Percentiles rank a stretch among this genome's conserved stretches.
Evolutionary conservation across 495 filamentous ascomycete genomes (phyloP).

Genomic region (Penicillium longicatenatum): DNA sequence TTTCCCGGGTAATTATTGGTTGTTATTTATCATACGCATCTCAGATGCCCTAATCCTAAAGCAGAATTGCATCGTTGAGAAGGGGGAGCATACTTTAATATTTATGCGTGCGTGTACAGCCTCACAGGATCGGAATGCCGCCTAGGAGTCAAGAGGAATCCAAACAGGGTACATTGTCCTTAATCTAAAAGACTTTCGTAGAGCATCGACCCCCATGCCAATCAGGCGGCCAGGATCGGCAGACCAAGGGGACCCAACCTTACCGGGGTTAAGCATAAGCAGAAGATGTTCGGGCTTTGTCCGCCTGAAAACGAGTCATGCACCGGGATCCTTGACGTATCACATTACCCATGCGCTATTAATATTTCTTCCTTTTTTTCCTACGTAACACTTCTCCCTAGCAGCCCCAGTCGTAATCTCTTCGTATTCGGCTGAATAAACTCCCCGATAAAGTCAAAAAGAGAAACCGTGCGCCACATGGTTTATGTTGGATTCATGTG

Average conservation of each 20-base stretch:
- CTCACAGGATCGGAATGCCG: conserved; percentile 13
- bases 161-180: conserved; percentile 12
- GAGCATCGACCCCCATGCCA: conserved; percentile 17
- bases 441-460: conserved; percentile 24
- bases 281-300: conserved; percentile 31
- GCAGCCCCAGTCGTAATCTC: conserved; percentile 5
- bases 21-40: not conserved
- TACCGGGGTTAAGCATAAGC: conserved; percentile 52
- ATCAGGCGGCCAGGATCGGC: conserved; percentile 30
- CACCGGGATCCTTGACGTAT: conserved; percentile 27
- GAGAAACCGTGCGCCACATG: conserved; percentile 30
- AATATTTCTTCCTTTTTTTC: not conserved
- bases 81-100: not conserved
- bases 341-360: conserved; percentile 18
- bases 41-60: not conserved
- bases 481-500: conserved; percentile 28
- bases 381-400: too few species aligned
- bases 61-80: not conserved
- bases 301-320: conserved; percentile 30
- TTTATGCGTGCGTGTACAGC: conserved; percentile 11
- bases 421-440: conserved; percentile 29
- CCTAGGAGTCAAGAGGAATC: not conserved
- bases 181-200: conserved; percentile 27
- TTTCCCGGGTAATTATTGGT: not conserved
- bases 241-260: conserved; percentile 40